phyloP scores from a whole-genome alignment of 192 early-diverging fungal genomes.

The Kappamyces sp. region DNA sequence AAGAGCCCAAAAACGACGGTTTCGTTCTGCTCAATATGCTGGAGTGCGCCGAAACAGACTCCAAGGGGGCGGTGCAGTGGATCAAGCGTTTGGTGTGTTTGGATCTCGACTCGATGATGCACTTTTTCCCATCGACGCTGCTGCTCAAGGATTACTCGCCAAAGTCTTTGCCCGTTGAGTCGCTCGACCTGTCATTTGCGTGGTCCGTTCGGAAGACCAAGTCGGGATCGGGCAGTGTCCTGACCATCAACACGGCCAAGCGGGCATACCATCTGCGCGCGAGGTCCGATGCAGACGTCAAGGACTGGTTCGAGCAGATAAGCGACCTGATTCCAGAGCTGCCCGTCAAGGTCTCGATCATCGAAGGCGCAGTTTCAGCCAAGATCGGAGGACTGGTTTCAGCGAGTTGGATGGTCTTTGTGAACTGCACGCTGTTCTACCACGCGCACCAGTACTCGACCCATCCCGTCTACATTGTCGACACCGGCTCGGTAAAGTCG shows the following conservation, averaged over 20 bases:
- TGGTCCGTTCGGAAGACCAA: neutral
- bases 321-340: slow-evolving; percentile 3
- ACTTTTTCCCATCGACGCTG: too few relatives aligned
- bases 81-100: too few relatives aligned
- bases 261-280: slow-evolving; percentile 8
- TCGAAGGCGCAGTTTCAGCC: neutral
- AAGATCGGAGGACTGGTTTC: neutral
- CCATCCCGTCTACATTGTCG: slow-evolving; percentile 11
- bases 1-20: too few relatives aligned
- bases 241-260: slow-evolving; percentile 21
- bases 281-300: slow-evolving; percentile 14
- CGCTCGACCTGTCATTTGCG: too few relatives aligned
- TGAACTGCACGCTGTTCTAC: slow-evolving; percentile 18
- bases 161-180: too few relatives aligned
- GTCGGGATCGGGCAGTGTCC: neutral
- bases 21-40: too few relatives aligned
- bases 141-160: too few relatives aligned
- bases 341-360: slow-evolving; percentile 11
- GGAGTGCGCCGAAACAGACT: too few relatives aligned
- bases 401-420: slow-evolving; percentile 1
- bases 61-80: too few relatives aligned
- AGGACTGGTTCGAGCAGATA: slow-evolving; percentile 22
- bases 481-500: neutral
- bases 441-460: neutral
- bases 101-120: too few relatives aligned